Conservation (phyloP, 2,329 filamentous ascomycete species). For the Cladosporium sp. region DNA sequence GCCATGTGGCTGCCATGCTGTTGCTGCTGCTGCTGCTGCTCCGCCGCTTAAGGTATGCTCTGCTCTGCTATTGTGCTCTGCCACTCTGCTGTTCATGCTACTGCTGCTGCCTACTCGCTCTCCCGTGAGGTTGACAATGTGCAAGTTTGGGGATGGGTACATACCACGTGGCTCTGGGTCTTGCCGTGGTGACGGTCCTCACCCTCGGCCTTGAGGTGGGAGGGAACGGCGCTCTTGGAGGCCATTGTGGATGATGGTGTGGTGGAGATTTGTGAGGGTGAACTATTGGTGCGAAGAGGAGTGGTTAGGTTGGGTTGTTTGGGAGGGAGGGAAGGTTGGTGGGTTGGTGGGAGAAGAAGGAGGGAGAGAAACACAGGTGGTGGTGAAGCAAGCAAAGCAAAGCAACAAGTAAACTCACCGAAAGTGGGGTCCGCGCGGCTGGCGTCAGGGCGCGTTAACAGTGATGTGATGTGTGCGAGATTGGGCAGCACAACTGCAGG, state of each 20-base stretch:
- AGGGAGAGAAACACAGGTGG: neutral
- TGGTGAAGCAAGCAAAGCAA: neutral
- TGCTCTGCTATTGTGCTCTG: constrained; percentile 3
- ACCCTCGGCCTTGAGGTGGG: constrained; percentile 70
- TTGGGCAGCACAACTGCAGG: neutral
- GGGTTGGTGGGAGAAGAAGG: neutral
- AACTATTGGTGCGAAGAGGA: neutral
- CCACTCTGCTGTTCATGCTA: neutral
- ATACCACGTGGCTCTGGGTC: constrained; percentile 80
- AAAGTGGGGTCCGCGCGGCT: constrained; percentile 10
- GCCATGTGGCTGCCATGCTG: neutral
- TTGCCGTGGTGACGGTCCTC: constrained; percentile 70
- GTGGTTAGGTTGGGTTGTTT: constrained; percentile 3
- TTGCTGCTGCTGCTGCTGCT: neutral
- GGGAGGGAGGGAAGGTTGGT: neutral
- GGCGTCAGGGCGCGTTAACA: constrained; percentile 7
- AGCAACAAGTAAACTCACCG: constrained; percentile 9
- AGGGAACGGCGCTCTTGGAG: constrained; percentile 70
- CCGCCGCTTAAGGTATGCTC: neutral
- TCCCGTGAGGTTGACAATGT: neutral
- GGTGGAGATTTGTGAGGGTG: neutral
- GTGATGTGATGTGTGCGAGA: neutral
- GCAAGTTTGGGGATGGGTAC: constrained; percentile 35
- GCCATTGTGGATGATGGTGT: constrained; percentile 26
- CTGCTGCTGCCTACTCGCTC: constrained; percentile 7